These are phyloP conservation scores for Trifolium subterraneum DNA, from an alignment of 306 rosid genomes.

Conservation along the genomic window DNA sequence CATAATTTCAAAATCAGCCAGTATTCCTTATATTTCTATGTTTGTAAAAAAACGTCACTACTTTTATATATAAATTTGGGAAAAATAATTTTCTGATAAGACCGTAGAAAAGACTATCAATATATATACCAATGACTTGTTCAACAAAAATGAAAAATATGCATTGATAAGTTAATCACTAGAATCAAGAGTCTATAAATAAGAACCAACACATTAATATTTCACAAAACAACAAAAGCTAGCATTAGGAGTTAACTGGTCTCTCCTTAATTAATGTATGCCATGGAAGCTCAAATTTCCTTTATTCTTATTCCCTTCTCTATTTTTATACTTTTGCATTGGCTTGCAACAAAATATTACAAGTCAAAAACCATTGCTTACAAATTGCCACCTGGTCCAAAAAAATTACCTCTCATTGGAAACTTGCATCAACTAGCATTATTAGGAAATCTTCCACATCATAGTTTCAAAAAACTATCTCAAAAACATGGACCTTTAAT, in stretches of 20 bases:
- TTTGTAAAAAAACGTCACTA: too few species aligned
- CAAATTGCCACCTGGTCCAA: constrained; percentile 38
- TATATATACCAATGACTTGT: too few species aligned
- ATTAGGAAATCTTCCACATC: constrained; percentile 26
- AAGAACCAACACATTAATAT: neutral
- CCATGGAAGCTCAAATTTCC: neutral
- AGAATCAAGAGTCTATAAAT: constrained; percentile 4
- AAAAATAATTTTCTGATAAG: too few species aligned
- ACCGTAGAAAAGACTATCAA: too few species aligned
- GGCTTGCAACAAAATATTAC: constrained; percentile 21
- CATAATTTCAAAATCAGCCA: too few species aligned
- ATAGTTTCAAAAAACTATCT: constrained; percentile 7
- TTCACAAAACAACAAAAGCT: neutral
- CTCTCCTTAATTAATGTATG: neutral
- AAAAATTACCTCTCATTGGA: constrained; percentile 33
- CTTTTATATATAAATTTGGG: too few species aligned
- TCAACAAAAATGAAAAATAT: too few species aligned
- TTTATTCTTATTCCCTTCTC: neutral
- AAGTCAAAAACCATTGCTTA: neutral
- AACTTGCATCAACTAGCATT: constrained; percentile 33
- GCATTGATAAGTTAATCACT: too few species aligned
- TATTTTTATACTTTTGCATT: neutral
- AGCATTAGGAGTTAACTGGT: neutral
- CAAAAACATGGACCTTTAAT: neutral
- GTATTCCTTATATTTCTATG: too few species aligned